Base-by-base conservation (phyloP, 2,329 filamentous ascomycete genomes). In the Myriosclerotinia curreyana region DNA sequence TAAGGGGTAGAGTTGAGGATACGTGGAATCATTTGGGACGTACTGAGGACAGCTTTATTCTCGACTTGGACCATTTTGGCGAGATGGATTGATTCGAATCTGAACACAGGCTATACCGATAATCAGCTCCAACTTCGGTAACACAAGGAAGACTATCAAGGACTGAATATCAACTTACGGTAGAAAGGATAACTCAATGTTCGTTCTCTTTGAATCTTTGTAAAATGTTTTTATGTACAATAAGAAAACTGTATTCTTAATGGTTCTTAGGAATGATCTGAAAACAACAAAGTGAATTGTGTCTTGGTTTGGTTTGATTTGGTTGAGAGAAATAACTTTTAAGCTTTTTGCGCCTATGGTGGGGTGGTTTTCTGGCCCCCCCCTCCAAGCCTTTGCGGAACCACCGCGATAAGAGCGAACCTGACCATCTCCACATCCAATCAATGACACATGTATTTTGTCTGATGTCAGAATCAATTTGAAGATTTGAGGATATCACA, bases 1-100 rank as follows among this genome's bases (percentile, higher is more conserved):
- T 60, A 22, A 59, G 49, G 40, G 31, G 25, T 42, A 53, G 38
- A n/a, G 54, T 54, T 70, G 58, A 69, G 65, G 71, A 69, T 69
- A 72, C 76, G 75, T 64, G 74, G 73, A 67, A 69, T 31, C 22
- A 58, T 48, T 50, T 55, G 55, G 49, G 49, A 77, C 82, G 71
- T 81, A 86, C 83, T 89, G 73, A 91, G 81, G 69, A 86, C 87
- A 69, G 83, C 82, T 77, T 89, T 90, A 68, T 90, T 85, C 74
- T 89, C 83, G 75, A 88, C 85, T 51, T 63, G 61, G 44, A 63
- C 61, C 86, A 90, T 89, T 69, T 75, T 81, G 77, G 71, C 69
- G 52, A 59, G 36, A 59, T 63, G 38, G n/a, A 28, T 51, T 46
- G 60, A 59, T 63, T 59, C 61, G 52, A 58, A 49, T 59, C 61